These are phyloP conservation scores for Fusarium sp. DNA, from an alignment of 2,329 filamentous ascomycete species.

Conservation along the genomic window DNA sequence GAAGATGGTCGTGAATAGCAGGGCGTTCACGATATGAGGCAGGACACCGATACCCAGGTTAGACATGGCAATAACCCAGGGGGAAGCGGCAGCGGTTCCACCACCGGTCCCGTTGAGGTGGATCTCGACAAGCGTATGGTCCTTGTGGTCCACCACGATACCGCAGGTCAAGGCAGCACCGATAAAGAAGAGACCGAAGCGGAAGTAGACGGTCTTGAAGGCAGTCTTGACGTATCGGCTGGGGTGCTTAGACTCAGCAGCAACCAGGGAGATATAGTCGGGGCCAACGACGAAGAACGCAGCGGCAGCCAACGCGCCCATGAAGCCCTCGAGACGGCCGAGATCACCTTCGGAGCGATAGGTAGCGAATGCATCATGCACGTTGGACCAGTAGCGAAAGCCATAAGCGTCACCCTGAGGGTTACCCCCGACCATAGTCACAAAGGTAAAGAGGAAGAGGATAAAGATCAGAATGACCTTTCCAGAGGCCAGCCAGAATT, in stretches of 20 bases:
- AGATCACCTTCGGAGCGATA: constrained; percentile 30
- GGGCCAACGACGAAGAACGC: constrained; percentile 38
- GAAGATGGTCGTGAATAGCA: constrained; percentile 59
- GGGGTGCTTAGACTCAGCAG: constrained; percentile 52
- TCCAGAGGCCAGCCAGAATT: constrained; percentile 38
- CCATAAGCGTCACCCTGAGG: constrained; percentile 34
- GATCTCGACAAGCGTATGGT: constrained; percentile 18
- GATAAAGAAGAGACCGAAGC: constrained; percentile 77
- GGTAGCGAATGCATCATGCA: constrained; percentile 26
- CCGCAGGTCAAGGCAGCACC: constrained; percentile 55
- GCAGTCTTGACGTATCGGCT: constrained; percentile 74
- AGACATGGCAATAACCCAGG: constrained; percentile 39
- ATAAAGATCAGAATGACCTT: constrained; percentile 39
- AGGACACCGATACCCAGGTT: constrained; percentile 54
- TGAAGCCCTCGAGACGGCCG: constrained; percentile 34
- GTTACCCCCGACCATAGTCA: constrained; percentile 40
- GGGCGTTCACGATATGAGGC: constrained; percentile 63
- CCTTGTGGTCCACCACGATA: constrained; percentile 18
- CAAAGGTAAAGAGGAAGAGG: constrained; percentile 38
- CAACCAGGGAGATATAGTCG: constrained; percentile 41
- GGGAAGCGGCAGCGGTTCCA: constrained; percentile 28
- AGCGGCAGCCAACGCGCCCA: constrained; percentile 27
- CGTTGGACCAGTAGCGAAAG: constrained; percentile 34
- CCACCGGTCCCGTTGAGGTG: constrained; percentile 7
- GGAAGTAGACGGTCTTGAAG: constrained; percentile 80